A percentile compares a stretch with the other conserved stretches of the same genome.
These are phyloP conservation scores for Takashimella koratensis DNA, from an alignment of 1,284 basidiomycete genomes.

Conservation along the genomic window DNA sequence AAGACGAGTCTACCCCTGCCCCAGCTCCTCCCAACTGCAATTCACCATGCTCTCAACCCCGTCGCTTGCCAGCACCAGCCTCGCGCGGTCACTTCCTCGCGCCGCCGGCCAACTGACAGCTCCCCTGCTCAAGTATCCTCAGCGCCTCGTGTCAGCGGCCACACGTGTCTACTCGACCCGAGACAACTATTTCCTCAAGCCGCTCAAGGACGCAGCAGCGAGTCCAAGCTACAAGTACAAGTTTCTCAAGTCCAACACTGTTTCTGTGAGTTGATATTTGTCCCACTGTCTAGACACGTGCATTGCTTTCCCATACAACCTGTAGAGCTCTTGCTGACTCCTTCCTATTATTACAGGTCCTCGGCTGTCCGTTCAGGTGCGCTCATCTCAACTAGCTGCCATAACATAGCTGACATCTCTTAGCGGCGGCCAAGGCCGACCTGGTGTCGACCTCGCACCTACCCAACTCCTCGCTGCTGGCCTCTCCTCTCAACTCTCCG, in stretches of 20 bases:
- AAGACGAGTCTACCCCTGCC: too few species aligned
- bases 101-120: too few species aligned
- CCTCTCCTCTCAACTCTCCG: constrained; percentile 67
- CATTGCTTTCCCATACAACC: not conserved
- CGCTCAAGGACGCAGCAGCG: constrained; percentile 6
- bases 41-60: too few species aligned
- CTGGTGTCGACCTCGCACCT: constrained; percentile 87
- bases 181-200: constrained; percentile 17
- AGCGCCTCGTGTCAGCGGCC: too few species aligned
- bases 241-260: constrained; percentile 68
- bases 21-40: too few species aligned
- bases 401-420: constrained; percentile 3
- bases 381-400: constrained; percentile 15
- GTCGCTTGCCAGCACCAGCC: too few species aligned
- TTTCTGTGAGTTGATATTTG: constrained; percentile 55
- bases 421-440: constrained; percentile 58
- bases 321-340: too few species aligned
- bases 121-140: too few species aligned
- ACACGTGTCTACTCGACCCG: constrained; percentile 12
- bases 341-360: too few species aligned
- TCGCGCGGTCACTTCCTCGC: too few species aligned
- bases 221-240: constrained; percentile 40
- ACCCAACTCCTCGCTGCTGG: constrained; percentile 82
- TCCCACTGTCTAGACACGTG: not conserved
- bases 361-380: constrained; percentile 71